Percentiles rank a stretch among this genome's conserved stretches.
These are phyloP conservation scores for Moesziomyces globuligerus DNA, from an alignment of 1,284 basidiomycete species.

Conservation along the genomic window DNA sequence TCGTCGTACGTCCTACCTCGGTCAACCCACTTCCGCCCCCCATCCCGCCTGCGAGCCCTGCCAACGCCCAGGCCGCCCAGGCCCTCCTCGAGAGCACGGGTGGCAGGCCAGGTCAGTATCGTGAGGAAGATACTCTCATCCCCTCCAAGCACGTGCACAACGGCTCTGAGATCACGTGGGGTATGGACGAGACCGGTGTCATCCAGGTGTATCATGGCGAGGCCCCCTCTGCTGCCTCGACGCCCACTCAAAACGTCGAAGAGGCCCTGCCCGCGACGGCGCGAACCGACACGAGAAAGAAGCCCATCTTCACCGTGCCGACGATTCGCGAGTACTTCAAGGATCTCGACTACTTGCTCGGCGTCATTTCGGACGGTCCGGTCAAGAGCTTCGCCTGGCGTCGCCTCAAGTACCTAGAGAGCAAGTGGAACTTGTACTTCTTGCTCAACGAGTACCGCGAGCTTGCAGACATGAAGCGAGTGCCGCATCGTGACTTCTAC, in stretches of 20 bases:
- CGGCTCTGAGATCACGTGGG: slow-evolving; percentile 45
- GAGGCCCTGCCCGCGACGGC: slow-evolving; percentile 20
- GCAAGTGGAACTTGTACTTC: slow-evolving; percentile 94
- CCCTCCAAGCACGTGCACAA: slow-evolving; percentile 47
- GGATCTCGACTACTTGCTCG: slow-evolving; percentile 83
- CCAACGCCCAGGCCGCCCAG: slow-evolving; percentile 64
- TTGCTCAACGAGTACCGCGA: slow-evolving; percentile 95
- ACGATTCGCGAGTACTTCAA: slow-evolving; percentile 92
- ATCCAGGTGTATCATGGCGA: slow-evolving; percentile 60
- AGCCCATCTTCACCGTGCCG: slow-evolving; percentile 81
- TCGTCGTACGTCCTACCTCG: slow-evolving; percentile 55
- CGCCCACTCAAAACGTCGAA: slow-evolving; percentile 34
- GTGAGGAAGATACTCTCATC: slow-evolving; percentile 45
- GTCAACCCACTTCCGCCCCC: slow-evolving; percentile 59
- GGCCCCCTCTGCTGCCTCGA: slow-evolving; percentile 21
- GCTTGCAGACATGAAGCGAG: slow-evolving; percentile 91
- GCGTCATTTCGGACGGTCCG: slow-evolving; percentile 85
- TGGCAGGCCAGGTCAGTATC: slow-evolving; percentile 63
- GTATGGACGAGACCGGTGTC: slow-evolving; percentile 62
- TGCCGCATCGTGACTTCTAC: slow-evolving; percentile 87
- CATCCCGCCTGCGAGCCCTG: slow-evolving; percentile 63
- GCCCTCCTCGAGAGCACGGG: slow-evolving; percentile 63
- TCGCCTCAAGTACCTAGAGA: slow-evolving; percentile 89
- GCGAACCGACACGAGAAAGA: slow-evolving; percentile 15
- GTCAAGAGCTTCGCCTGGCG: slow-evolving; percentile 96